A percentile compares a stretch with the other conserved stretches of the same genome.
Conservation (phyloP, 73 alveolate species). For the Paraurostyla sp. region DNA sequence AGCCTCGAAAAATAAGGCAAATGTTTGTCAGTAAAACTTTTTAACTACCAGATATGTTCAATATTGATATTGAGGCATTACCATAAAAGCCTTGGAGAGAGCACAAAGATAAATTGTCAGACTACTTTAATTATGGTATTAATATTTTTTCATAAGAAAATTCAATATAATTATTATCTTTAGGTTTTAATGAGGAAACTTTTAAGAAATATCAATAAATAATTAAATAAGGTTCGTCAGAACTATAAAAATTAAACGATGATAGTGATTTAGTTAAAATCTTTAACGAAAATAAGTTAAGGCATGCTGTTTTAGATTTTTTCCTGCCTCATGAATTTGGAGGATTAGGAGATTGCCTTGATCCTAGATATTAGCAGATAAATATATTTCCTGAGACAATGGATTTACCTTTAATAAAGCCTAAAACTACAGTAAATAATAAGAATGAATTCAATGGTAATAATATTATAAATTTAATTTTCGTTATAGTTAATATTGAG, state of each 20-base stretch:
- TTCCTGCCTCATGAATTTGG: constrained; percentile 63
- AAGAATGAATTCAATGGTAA: constrained; percentile 59
- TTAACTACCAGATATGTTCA: constrained; percentile 29
- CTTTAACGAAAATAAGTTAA: background rate
- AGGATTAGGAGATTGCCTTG: constrained; percentile 32
- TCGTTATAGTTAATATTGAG: constrained; percentile 21
- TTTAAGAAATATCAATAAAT: background rate
- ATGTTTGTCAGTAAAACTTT: background rate
- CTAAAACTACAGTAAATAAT: constrained; percentile 33
- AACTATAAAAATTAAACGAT: background rate
- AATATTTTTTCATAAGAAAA: background rate
- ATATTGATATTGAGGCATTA: background rate
- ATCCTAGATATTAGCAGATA: background rate
- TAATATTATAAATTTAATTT: background rate
- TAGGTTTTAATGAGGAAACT: constrained; percentile 52
- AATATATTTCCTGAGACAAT: constrained; percentile 44
- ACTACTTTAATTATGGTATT: constrained; percentile 32
- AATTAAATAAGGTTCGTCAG: background rate
- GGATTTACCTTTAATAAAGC: constrained; percentile 54
- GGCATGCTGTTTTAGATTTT: constrained; percentile 45
- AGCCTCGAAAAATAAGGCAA: background rate
- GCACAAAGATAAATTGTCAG: constrained; percentile 16
- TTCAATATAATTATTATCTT: background rate
- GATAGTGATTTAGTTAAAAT: constrained; percentile 4
- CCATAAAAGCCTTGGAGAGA: constrained; percentile 50